These are phyloP conservation scores for Tulasnella sp. DNA, from an alignment of 768 basidiomycete genomes.

Conservation along the genomic window DNA sequence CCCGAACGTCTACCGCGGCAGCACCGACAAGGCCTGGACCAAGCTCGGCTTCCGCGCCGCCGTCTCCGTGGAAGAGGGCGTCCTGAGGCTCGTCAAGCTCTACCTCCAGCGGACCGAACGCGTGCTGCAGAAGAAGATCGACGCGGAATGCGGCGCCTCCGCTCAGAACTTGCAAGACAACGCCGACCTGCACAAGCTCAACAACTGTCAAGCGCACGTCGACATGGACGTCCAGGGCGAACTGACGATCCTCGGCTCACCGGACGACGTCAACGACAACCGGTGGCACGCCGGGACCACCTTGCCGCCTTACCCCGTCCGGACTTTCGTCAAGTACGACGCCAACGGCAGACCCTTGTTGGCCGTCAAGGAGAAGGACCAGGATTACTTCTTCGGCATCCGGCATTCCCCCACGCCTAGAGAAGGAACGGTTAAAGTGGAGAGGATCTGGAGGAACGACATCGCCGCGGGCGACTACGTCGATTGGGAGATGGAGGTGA, in stretches of 20 bases:
- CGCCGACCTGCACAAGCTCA: constrained; percentile 39
- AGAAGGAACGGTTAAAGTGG: background rate
- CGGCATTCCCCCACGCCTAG: background rate
- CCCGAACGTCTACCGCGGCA: constrained; percentile 13
- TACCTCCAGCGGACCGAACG: constrained; percentile 21
- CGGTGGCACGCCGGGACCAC: background rate
- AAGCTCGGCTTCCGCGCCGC: constrained; percentile 40
- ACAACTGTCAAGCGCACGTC: constrained; percentile 43
- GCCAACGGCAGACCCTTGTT: background rate
- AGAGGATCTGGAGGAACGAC: constrained; percentile 2
- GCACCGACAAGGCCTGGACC: constrained; percentile 30
- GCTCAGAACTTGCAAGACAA: background rate
- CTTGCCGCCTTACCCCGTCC: background rate
- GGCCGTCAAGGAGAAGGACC: background rate
- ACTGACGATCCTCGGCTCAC: constrained; percentile 38
- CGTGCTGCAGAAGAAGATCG: constrained; percentile 3
- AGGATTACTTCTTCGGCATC: background rate
- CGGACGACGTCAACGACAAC: background rate
- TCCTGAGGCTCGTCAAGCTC: constrained; percentile 38
- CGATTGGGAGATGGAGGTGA: constrained; percentile 43
- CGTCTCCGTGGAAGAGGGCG: constrained; percentile 40
- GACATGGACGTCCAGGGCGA: constrained; percentile 42
- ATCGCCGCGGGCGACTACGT: constrained; percentile 33
- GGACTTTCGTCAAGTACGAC: background rate
- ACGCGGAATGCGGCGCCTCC: background rate